Percentiles rank a stretch among this genome's conserved stretches.
phyloP scores from a whole-genome alignment of 805 yeast species.

The Naumovozyma dairenensis region DNA sequence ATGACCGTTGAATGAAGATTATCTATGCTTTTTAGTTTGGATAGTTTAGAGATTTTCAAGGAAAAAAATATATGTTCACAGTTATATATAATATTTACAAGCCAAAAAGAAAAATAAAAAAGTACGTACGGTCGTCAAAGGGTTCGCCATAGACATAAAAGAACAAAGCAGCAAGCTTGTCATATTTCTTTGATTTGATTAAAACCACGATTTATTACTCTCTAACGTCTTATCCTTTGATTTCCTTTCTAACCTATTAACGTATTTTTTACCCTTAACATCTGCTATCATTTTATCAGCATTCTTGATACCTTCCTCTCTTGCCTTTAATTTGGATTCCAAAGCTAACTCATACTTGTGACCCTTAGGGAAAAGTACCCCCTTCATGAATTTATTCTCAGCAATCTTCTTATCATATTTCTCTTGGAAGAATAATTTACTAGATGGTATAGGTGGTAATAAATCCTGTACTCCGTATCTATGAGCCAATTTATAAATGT shows the following conservation, averaged over 20 bases:
- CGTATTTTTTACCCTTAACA: slow-evolving; percentile 48
- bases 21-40: too few relatives aligned
- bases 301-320: slow-evolving; percentile 54
- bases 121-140: too few relatives aligned
- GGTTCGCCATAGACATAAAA: neutral
- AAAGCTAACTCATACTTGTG: slow-evolving; percentile 67
- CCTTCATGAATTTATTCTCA: slow-evolving; percentile 64
- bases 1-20: too few relatives aligned
- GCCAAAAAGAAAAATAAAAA: too few relatives aligned
- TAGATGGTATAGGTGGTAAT: slow-evolving; percentile 40
- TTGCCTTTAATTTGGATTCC: slow-evolving; percentile 47
- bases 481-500: slow-evolving; percentile 70
- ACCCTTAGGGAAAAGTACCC: slow-evolving; percentile 70
- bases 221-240: slow-evolving; percentile 15
- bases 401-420: slow-evolving; percentile 62
- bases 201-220: too few relatives aligned
- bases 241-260: slow-evolving; percentile 36
- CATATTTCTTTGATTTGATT: neutral
- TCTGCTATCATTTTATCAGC: slow-evolving; percentile 59
- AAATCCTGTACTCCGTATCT: slow-evolving; percentile 71
- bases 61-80: too few relatives aligned
- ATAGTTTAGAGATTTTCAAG: too few relatives aligned
- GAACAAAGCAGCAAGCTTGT: neutral
- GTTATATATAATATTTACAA: too few relatives aligned
- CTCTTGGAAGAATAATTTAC: slow-evolving; percentile 66